Percentiles rank a stretch among this genome's conserved stretches.
Conservation (phyloP, 140 eudicot species). For the Bidens hawaiensis region DNA sequence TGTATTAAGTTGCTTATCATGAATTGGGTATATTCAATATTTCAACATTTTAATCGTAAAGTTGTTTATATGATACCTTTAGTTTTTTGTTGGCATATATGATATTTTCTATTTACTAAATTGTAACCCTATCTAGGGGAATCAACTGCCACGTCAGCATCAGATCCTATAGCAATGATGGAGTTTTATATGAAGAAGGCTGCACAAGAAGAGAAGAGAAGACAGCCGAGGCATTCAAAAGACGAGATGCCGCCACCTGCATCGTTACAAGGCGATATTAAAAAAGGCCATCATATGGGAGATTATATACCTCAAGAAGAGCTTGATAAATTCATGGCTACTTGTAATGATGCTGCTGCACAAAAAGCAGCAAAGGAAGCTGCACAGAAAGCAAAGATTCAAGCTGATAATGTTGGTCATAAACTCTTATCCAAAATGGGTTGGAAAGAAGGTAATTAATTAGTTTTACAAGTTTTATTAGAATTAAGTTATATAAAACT, state of each 20-base stretch:
- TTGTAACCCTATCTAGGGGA: no score
- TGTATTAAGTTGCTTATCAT: no score
- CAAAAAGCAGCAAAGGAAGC: conserved; percentile 58
- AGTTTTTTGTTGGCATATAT: no score
- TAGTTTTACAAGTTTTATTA: no score
- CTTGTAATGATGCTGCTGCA: conserved; percentile 61
- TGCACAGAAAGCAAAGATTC: conserved; percentile 53
- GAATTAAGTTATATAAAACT: no score
- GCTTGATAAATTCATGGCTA: conserved; percentile 66
- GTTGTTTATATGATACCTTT: no score
- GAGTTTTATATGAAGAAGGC: conserved; percentile 81
- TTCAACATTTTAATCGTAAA: no score
- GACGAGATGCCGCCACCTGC: conserved; percentile 94
- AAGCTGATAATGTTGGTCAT: conserved; percentile 86
- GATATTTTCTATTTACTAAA: no score
- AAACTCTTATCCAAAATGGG: conserved; percentile 80
- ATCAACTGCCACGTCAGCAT: conserved; percentile 40
- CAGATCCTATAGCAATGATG: conserved; percentile 91
- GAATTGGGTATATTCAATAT: no score
- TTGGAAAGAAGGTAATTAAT: conserved; percentile 91
- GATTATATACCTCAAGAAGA: conserved; percentile 78
- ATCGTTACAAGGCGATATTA: conserved; percentile 59
- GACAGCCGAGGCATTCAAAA: conserved; percentile 57
- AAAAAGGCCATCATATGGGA: conserved; percentile 90
- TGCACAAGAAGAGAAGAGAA: conserved; percentile 67